Conservation (phyloP, 441 rosid species). For the Hypseocharis bilobata region DNA sequence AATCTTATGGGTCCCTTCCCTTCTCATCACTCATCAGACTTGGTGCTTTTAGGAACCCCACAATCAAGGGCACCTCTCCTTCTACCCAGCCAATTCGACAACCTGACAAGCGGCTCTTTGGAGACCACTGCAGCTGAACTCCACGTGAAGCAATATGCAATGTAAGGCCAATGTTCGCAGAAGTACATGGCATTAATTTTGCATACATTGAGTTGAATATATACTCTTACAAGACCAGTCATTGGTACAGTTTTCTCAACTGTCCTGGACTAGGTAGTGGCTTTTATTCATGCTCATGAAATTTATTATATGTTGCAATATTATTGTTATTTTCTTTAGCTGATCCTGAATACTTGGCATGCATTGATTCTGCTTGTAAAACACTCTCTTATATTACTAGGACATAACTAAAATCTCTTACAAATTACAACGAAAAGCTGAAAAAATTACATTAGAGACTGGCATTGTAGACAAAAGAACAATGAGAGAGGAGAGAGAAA, state of each 20-base stretch:
- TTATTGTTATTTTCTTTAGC: neutral
- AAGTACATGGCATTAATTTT: neutral
- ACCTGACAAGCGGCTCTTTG: constrained; percentile 18
- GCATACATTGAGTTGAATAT: neutral
- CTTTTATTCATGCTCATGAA: neutral
- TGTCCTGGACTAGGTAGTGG: neutral
- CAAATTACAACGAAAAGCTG: neutral
- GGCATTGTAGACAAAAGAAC: neutral
- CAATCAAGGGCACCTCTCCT: constrained; percentile 19
- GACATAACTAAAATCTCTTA: neutral
- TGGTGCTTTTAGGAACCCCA: constrained; percentile 14
- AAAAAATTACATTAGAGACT: neutral
- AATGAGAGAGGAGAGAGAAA: neutral
- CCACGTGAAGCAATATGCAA: constrained; percentile 13
- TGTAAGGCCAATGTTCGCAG: neutral
- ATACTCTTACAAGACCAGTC: neutral
- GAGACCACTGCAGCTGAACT: constrained; percentile 15
- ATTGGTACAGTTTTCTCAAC: neutral
- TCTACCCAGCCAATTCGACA: neutral
- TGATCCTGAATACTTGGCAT: constrained; percentile 1
- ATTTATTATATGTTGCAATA: neutral
- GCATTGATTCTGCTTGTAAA: neutral
- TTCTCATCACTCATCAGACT: neutral
- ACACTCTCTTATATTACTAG: too few relatives aligned
- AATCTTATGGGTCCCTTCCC: neutral